Base-by-base conservation (phyloP, 139 green algal genomes). In the Ostreobium quekettii region DNA sequence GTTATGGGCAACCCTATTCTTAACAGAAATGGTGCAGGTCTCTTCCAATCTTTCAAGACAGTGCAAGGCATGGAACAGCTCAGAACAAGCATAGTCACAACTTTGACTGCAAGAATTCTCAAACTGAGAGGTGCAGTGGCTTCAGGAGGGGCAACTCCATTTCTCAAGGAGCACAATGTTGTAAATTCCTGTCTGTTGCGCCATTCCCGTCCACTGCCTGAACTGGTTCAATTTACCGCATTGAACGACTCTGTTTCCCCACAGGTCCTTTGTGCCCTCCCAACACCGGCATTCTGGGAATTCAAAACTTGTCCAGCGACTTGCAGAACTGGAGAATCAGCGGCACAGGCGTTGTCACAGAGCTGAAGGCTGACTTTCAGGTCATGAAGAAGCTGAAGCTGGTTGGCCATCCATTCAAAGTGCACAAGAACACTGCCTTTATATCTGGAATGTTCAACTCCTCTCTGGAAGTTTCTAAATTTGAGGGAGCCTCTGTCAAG, bases 351-450 rank as follows among this genome's bases (percentile, higher is more conserved):
- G 87, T 95, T 36, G 85, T 97, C 29, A 71, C 95, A 71, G 86
- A 93, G 73, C 78, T 95, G 73, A 91, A 97, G 60, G 84, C 90
- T 1, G 76, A 80, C 24, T 48, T 86, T 37, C 74, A 75, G 62
- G 56, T 96, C 7, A 75, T 93, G 60, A 96, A 96, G 74, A 96
- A 96, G 81, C 80, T 96, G 46, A 76, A 79, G 77, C 86, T 97
- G 65, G 86, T 96, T 38, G 92, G 92, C 31, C 80, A 79, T 0
- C 92, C 92, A 2, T 85, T 83, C 71, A 95, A 92, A 70, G 83
- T 94, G 49, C 73, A 85, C 59, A 83, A 83, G 36, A 86, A 97
- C 86, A 98, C 90, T 0, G 92, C 91, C 8, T 99, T 98, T 73
- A 70, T 99, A n/a, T 49, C 36, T 30, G 49, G 37, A 36, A 91